A percentile compares a stretch with the other conserved stretches of the same genome.
Evolutionary conservation across 257 asterid genomes (phyloP).

Genomic region (Salvia hispanica): DNA sequence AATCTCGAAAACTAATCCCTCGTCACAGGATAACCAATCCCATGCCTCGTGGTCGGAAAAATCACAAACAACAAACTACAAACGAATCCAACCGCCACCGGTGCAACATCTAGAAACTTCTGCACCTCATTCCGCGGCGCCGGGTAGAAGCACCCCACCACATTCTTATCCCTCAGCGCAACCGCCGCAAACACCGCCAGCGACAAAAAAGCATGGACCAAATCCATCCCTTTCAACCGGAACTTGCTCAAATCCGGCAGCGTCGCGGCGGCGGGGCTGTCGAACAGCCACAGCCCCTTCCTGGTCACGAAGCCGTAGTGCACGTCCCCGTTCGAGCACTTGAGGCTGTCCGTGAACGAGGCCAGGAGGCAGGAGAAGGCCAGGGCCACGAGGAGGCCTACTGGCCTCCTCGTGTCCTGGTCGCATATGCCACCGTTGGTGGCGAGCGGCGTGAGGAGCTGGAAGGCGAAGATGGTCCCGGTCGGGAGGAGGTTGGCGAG

Average conservation of each 20-base stretch:
- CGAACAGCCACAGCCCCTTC: conserved; percentile 66
- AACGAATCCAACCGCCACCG: conserved; percentile 59
- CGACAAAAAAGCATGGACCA: conserved; percentile 56
- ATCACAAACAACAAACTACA: conserved; percentile 64
- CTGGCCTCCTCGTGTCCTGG: conserved; percentile 37
- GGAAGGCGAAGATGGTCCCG: conserved; percentile 72
- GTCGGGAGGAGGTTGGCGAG: conserved; percentile 85
- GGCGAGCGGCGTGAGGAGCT: conserved; percentile 64
- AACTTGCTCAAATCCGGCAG: conserved; percentile 48
- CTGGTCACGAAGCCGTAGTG: conserved; percentile 60
- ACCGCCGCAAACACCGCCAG: conserved; percentile 61
- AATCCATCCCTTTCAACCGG: conserved; percentile 47
- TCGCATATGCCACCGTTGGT: conserved; percentile 66
- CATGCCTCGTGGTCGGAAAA: conserved; percentile 69
- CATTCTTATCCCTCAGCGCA: conserved; percentile 69
- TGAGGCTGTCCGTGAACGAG: conserved; percentile 65
- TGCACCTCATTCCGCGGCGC: conserved; percentile 41
- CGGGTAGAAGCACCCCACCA: conserved; percentile 63
- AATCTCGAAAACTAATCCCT: conserved; percentile 24
- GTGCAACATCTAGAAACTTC: conserved; percentile 58
- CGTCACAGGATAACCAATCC: conserved; percentile 79
- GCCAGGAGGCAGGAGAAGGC: conserved; percentile 64
- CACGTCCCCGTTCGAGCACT: conserved; percentile 48
- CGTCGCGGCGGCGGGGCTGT: conserved; percentile 35
- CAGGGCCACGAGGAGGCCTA: conserved; percentile 51